Percentiles rank a stretch among this genome's conserved stretches.
Evolutionary conservation across 1,284 basidiomycete genomes (phyloP).

Genomic region (Marasmius oreades): DNA sequence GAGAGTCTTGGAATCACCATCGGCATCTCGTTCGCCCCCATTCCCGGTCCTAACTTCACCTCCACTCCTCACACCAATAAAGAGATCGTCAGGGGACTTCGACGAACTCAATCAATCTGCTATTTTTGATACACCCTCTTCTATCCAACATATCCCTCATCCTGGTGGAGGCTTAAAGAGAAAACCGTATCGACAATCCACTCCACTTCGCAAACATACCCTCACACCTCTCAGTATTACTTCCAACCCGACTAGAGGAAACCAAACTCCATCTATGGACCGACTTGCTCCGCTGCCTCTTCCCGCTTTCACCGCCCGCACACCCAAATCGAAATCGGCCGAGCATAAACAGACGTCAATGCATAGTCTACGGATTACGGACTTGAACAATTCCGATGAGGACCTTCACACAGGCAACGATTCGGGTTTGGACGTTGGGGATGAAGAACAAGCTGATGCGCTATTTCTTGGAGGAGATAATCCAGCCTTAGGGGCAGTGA

Average conservation of each 20-base stretch:
- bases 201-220: slow-evolving; percentile 42
- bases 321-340: slow-evolving; percentile 58
- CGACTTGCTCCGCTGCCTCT: slow-evolving; percentile 62
- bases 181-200: slow-evolving; percentile 41
- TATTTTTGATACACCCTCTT: slow-evolving; percentile 1
- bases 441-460: slow-evolving; percentile 26
- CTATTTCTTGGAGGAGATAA: slow-evolving; percentile 31
- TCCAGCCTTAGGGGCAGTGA: slow-evolving; percentile 22
- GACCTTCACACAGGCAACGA: slow-evolving; percentile 43
- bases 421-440: slow-evolving; percentile 45
- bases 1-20: slow-evolving; percentile 49
- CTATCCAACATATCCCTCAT: slow-evolving; percentile 17
- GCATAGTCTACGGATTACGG: slow-evolving; percentile 58
- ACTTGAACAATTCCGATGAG: slow-evolving; percentile 42
- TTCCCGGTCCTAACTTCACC: slow-evolving; percentile 40
- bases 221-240: slow-evolving; percentile 49
- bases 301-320: slow-evolving; percentile 49
- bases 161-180: slow-evolving; percentile 56
- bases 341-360: slow-evolving; percentile 60
- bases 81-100: slow-evolving; percentile 33
- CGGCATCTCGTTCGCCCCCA: slow-evolving; percentile 31
- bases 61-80: slow-evolving; percentile 53
- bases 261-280: slow-evolving; percentile 42
- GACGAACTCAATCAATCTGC: slow-evolving; percentile 9
- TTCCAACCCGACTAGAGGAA: slow-evolving; percentile 27